Percentiles rank a stretch among this genome's conserved stretches.
phyloP scores from a whole-genome alignment of 2,329 filamentous ascomycete genomes.

The Nectriaceae sp. region DNA sequence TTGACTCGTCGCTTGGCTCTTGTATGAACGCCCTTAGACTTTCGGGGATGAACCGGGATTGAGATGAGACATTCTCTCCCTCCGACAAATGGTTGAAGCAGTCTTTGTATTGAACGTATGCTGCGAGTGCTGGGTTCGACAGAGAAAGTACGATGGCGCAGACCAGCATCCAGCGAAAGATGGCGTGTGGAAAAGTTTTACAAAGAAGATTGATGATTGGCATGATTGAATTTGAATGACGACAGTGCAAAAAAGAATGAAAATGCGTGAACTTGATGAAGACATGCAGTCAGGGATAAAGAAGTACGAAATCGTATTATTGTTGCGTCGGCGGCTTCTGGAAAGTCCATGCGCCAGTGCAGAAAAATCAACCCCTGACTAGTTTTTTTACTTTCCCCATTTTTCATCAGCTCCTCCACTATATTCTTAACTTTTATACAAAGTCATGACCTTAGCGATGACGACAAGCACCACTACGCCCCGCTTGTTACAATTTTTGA shows the following conservation, averaged over 20 bases:
- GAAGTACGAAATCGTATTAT: neutral
- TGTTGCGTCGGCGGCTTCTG: neutral
- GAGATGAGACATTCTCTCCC: conserved; percentile 7
- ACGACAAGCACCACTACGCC: too few relatives aligned
- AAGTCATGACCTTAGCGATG: too few relatives aligned
- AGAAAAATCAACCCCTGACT: neutral
- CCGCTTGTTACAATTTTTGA: too few relatives aligned
- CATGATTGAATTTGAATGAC: neutral
- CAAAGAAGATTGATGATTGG: neutral
- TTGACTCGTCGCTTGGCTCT: conserved; percentile 3
- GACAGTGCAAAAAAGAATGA: conserved; percentile 8
- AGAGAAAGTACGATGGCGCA: conserved; percentile 4
- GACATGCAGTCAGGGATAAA: neutral
- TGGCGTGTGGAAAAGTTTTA: conserved; percentile 2
- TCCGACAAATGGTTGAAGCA: conserved; percentile 7
- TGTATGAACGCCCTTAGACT: conserved; percentile 9
- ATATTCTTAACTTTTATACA: too few relatives aligned
- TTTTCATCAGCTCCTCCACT: too few relatives aligned
- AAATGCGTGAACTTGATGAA: neutral
- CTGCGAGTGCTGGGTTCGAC: conserved; percentile 6
- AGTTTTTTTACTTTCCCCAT: too few relatives aligned
- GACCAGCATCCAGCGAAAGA: conserved; percentile 3
- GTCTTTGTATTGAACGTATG: conserved; percentile 17
- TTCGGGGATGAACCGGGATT: conserved; percentile 5
- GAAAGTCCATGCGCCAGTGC: neutral